Base-by-base conservation (phyloP, 805 yeast species). In the Candida maesae region DNA sequence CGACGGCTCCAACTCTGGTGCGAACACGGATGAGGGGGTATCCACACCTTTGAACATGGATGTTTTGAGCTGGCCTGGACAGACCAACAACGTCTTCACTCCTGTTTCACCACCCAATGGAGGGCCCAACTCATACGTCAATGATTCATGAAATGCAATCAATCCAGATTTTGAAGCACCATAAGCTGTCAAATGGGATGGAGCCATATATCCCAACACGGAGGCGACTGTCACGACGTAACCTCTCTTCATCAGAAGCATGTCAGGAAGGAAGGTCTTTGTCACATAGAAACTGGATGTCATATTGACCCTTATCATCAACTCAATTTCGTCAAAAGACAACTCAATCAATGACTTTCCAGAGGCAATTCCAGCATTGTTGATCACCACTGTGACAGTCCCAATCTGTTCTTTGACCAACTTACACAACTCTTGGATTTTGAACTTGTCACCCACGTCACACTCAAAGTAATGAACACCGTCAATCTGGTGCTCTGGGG, bases 141-240 rank as follows among this genome's bases (percentile, higher is more conserved):
- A 64, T 1, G 91, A 79, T 58, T 86, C 95, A 58, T 90, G 97
- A 31, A 89, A 64, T 0, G 91, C 89, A 38, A 91, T 77, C 21
- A 87, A 62, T 0, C 95, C 97, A 0, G 95, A 81, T 59, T 91
- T 91, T 13, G 95, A 76, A 0, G 97, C 96, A 0, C 96, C 96
- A 56, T 91, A 91, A 0, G 84, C 84, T 13, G 44, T 67, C 42
- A 87, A 68, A 17, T 83, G 69, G 9, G 95, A 90, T 0, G 97
- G 97, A 0, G 93, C 74, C 69, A 85, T 72, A 48, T 82, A 80
- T 0, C 96, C 97, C 40, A 91, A 66, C 0, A 86, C 89, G 0
- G 96, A 87, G 0, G 95, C 87, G 29, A 91, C 68, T 3, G 89
- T 85, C 24, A 90, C 79, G 16, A 91, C 71, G 57, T 79, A 84